A percentile compares a stretch with the other conserved stretches of the same genome.
Conservation (phyloP, 192 early-diverging fungal species). For the Dimargaris cristalligena region DNA sequence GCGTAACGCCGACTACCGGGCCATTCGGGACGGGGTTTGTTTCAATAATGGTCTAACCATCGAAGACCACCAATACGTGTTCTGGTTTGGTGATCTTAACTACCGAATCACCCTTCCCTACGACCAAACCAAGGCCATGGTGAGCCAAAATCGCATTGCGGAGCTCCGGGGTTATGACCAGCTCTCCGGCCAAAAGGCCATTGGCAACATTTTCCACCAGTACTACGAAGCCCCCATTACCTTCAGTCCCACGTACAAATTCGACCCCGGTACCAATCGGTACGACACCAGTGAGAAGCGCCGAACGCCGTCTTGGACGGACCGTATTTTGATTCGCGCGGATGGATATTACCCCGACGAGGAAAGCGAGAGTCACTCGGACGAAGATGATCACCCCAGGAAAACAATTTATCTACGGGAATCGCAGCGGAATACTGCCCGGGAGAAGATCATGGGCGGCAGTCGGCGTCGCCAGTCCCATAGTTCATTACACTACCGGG, state of each 20-base stretch:
- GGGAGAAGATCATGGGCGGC: background rate
- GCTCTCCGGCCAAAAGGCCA: constrained; percentile 38
- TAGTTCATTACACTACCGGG: background rate
- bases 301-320: constrained; percentile 89
- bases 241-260: constrained; percentile 97
- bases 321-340: constrained; percentile 63
- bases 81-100: constrained; percentile 92
- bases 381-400: background rate
- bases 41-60: constrained; percentile 57
- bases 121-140: constrained; percentile 35
- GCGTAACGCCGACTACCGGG: constrained; percentile 68
- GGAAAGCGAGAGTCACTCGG: background rate
- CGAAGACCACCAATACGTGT: constrained; percentile 57
- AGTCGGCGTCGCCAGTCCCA: background rate
- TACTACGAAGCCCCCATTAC: constrained; percentile 62
- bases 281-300: constrained; percentile 93
- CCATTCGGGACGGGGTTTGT: constrained; percentile 51
- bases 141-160: constrained; percentile 24
- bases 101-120: constrained; percentile 66
- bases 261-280: constrained; percentile 60
- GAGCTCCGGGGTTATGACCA: constrained; percentile 40
- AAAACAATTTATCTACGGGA: background rate
- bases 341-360: constrained; percentile 2
- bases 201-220: constrained; percentile 46
- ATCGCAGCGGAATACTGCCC: background rate